Conservation (phyloP, 1,284 basidiomycete species). For the Melanopsichium pennsylvanicum region DNA sequence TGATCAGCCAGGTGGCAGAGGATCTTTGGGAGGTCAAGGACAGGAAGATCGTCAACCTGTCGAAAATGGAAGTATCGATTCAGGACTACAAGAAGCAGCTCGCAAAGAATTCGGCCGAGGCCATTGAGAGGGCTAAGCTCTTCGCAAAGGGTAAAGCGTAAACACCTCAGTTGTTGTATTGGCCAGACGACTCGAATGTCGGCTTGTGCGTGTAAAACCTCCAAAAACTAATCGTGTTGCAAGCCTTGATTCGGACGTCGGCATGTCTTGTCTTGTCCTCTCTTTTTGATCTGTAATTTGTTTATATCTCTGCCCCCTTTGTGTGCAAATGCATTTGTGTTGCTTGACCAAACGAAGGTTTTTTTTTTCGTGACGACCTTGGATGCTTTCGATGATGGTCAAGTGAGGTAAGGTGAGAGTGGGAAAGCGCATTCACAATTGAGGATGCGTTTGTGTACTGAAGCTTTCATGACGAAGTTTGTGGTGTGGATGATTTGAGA, state of each 20-base stretch:
- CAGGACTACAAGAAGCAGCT: slow-evolving; percentile 65
- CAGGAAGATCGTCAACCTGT: slow-evolving; percentile 90
- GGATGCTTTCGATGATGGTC: too few species aligned
- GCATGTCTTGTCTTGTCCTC: neutral
- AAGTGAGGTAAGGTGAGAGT: too few species aligned
- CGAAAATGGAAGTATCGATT: slow-evolving; percentile 74
- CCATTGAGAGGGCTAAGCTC: slow-evolving; percentile 64
- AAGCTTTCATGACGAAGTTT: too few species aligned
- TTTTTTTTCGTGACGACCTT: too few species aligned
- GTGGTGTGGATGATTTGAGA: too few species aligned
- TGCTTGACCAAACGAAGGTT: neutral
- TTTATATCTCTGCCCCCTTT: neutral
- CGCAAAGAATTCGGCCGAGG: slow-evolving; percentile 56
- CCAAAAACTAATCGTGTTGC: too few species aligned
- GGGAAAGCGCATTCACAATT: too few species aligned
- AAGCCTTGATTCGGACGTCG: too few species aligned
- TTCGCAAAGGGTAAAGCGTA: slow-evolving; percentile 53
- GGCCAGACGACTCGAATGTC: too few species aligned
- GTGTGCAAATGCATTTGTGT: slow-evolving; percentile 6
- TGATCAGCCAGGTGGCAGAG: slow-evolving; percentile 70
- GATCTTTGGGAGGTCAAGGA: slow-evolving; percentile 98
- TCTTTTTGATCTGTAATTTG: slow-evolving; percentile 9
- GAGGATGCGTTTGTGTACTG: too few species aligned
- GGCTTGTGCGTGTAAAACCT: too few species aligned
- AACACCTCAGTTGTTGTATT: too few species aligned